Base-by-base conservation (phyloP, 2,329 filamentous ascomycete species). In the Rhynchosporium graminicola region DNA sequence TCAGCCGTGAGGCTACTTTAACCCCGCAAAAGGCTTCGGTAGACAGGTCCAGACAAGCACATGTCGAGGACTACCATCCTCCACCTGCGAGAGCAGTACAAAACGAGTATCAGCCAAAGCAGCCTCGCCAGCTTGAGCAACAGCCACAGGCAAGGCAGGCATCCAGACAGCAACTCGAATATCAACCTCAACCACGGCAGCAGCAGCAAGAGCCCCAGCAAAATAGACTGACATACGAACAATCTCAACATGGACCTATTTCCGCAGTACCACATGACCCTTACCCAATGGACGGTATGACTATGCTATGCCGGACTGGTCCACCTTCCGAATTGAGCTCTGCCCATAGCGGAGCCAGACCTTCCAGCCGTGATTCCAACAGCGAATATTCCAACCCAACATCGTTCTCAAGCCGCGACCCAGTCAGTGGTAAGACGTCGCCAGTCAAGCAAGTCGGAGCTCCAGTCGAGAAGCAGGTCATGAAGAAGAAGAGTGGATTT, bases 281-380 rank as follows among this genome's bases (percentile, higher is more conserved):
- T 9, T 97, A 97, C 74, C 93, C 94, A 0, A 86, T 89, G 75
- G 94, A 98, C 74, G 94, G 93, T 4, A 98, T 98, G 92, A 97
- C 94, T 0, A 96, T 98, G 85, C 89, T 97, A 66, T 98, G 94
- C 76, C 87, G 92, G 63, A 87, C 90, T 45, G 89, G 87, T 3
- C 84, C 88, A 45, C 83, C 83, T 56, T 88, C 86, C n/a, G 87
- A 88, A 77, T 85, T 78, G 76, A 92, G 82, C 76, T 88, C 88
- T 31, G 72, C 79, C 31, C 86, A 83, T 50, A 88, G 86, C 65
- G 84, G 87, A 29, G 87, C 84, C 56, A 84, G 92, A 51, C 91
- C 92, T 52, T 89, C 89, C 13, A 97, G 92, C 74, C 86, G 90
- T 67, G 93, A 96, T 72, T 95, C 91, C 55, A 88, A 91, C 69